These are phyloP conservation scores for Aspergillus alliaceus DNA, from an alignment of 2,329 filamentous ascomycete genomes.

Conservation along the genomic window DNA sequence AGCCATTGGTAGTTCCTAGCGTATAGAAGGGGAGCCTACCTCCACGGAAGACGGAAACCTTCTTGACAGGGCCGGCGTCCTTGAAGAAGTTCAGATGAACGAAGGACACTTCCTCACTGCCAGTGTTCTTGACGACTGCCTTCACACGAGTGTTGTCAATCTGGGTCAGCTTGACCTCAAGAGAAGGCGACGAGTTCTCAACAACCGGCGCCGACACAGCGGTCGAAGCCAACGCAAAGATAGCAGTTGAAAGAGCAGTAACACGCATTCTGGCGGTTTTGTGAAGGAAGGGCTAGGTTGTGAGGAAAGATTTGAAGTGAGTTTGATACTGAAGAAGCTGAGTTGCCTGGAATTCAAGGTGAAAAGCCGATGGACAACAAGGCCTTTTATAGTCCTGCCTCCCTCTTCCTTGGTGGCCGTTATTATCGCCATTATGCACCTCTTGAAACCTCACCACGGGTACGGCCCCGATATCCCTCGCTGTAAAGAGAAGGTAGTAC, in stretches of 20 bases:
- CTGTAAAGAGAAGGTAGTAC: not conserved
- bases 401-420: not conserved
- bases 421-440: not conserved
- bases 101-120: slow-evolving; percentile 32
- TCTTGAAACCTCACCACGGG: not conserved
- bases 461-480: not conserved
- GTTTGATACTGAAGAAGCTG: not conserved
- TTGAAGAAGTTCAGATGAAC: slow-evolving; percentile 39
- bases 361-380: not conserved
- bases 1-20: not conserved
- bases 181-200: slow-evolving; percentile 9
- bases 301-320: not conserved
- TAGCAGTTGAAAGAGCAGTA: slow-evolving; percentile 17
- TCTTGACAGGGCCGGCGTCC: slow-evolving; percentile 35
- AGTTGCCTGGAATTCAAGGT: not conserved
- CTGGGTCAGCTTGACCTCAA: slow-evolving; percentile 34
- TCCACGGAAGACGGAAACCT: slow-evolving; percentile 33
- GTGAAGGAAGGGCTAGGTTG: not conserved
- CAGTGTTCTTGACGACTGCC: slow-evolving; percentile 37
- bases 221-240: slow-evolving; percentile 22
- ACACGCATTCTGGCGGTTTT: slow-evolving; percentile 21
- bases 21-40: slow-evolving; percentile 16
- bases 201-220: slow-evolving; percentile 18
- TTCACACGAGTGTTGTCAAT: slow-evolving; percentile 36
- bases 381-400: not conserved